phyloP scores from a whole-genome alignment of 2,329 filamentous ascomycete species.

The Iodosphaeria phyllophila region DNA sequence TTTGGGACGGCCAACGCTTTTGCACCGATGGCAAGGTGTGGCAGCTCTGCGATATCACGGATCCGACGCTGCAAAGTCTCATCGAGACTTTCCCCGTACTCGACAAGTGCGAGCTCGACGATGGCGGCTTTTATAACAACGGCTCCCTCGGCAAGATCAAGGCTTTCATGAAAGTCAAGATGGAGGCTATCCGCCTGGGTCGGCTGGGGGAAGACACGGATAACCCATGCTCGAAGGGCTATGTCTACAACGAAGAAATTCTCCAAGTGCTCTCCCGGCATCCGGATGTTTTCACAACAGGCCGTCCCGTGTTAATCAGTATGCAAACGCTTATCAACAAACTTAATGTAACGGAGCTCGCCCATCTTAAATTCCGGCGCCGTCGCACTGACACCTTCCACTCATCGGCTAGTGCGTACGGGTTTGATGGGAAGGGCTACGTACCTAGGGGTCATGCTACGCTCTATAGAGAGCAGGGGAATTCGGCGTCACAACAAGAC shows the following conservation, averaged over 20 bases:
- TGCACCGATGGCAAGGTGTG: slow-evolving; percentile 74
- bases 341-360: too few relatives aligned
- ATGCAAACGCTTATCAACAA: too few relatives aligned
- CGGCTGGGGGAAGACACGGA: slow-evolving; percentile 28
- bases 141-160: slow-evolving; percentile 72
- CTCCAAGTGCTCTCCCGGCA: too few relatives aligned
- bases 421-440: too few relatives aligned
- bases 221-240: slow-evolving; percentile 11
- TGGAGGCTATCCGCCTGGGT: slow-evolving; percentile 44
- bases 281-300: slow-evolving; percentile 7
- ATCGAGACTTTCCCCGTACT: slow-evolving; percentile 45
- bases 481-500: too few relatives aligned
- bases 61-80: slow-evolving; percentile 51
- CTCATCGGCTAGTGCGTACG: too few relatives aligned
- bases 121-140: slow-evolving; percentile 70
- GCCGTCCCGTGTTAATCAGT: too few relatives aligned
- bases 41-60: slow-evolving; percentile 84
- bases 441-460: too few relatives aligned
- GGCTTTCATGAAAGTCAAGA: slow-evolving; percentile 74
- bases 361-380: too few relatives aligned
- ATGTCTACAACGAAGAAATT: too few relatives aligned
- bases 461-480: too few relatives aligned
- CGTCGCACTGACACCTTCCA: too few relatives aligned
- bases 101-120: slow-evolving; percentile 34
- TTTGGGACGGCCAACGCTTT: slow-evolving; percentile 66